phyloP scores from a whole-genome alignment of 768 basidiomycete species.

The Cystobasidiopsis lactophilus region DNA sequence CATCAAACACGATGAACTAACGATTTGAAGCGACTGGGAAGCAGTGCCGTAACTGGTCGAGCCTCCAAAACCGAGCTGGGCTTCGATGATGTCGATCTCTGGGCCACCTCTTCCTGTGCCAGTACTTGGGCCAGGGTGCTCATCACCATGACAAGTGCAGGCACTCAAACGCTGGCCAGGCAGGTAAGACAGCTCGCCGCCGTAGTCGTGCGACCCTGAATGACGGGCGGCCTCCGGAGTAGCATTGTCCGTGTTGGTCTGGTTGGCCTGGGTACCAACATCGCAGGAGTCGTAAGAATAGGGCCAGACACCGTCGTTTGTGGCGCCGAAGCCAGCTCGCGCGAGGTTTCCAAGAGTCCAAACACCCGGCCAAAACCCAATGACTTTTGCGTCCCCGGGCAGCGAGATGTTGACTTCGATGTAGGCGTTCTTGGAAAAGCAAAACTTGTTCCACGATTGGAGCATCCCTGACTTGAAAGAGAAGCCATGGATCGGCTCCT shows the following conservation, averaged over 20 bases:
- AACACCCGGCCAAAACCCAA: conserved; percentile 69
- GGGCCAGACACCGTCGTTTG: conserved; percentile 53
- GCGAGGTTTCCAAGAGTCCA: conserved; percentile 81
- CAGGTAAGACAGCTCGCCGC: conserved; percentile 26
- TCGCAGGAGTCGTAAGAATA: conserved; percentile 62
- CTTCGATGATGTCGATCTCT: conserved; percentile 82
- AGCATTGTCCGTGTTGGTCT: conserved; percentile 37
- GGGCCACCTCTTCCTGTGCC: conserved; percentile 51
- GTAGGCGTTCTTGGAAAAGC: conserved; percentile 85
- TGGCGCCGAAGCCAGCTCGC: conserved; percentile 69
- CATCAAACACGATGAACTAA: conserved; percentile 5
- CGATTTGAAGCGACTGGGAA: conserved; percentile 52
- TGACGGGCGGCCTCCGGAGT: conserved; percentile 35
- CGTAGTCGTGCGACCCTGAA: conserved; percentile 26
- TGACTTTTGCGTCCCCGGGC: conserved; percentile 26
- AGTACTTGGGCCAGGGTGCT: conserved; percentile 65
- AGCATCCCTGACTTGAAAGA: conserved; percentile 52
- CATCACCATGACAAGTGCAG: conserved; percentile 64
- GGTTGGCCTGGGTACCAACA: conserved; percentile 62
- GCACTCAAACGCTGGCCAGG: conserved; percentile 69
- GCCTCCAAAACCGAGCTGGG: conserved; percentile 39
- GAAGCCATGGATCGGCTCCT: conserved; percentile 45
- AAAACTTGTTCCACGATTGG: conserved; percentile 80
- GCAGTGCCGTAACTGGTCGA: conserved; percentile 40
- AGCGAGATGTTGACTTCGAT: conserved; percentile 31